Percentiles rank a stretch among this genome's conserved stretches.
phyloP scores from a whole-genome alignment of 768 basidiomycete species.

The Mrakia blollopis region DNA sequence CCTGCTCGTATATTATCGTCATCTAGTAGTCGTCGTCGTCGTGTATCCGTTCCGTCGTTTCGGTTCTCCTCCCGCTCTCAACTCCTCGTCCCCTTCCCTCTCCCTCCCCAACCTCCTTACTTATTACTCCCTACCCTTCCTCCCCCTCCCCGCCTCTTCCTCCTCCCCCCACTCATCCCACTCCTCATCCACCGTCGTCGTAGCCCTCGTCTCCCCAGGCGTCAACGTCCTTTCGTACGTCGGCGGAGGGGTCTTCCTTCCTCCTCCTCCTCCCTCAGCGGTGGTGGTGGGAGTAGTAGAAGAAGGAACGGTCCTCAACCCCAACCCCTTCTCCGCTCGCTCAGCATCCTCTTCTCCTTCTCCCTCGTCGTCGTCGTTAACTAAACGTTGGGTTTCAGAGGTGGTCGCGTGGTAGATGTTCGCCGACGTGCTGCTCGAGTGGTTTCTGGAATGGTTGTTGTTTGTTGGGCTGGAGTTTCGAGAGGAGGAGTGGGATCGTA shows the following conservation, averaged over 20 bases:
- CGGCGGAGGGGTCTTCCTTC: conserved; percentile 1
- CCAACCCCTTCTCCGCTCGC: conserved; percentile 16
- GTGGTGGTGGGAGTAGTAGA: not conserved
- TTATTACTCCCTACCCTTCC: too few relatives aligned
- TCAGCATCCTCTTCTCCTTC: conserved; percentile 1
- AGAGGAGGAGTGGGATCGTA: conserved; percentile 1
- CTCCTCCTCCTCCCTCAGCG: not conserved
- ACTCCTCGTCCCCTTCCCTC: too few relatives aligned
- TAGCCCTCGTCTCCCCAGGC: not conserved
- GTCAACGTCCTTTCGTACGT: conserved; percentile 2
- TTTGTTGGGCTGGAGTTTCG: not conserved
- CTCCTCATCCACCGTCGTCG: not conserved
- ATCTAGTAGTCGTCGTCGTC: too few relatives aligned
- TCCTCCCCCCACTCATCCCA: conserved; percentile 17
- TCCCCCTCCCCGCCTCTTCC: not conserved
- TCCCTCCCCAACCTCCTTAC: too few relatives aligned
- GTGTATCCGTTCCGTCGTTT: too few relatives aligned
- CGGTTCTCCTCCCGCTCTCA: too few relatives aligned
- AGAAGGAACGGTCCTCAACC: not conserved
- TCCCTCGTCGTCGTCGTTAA: not conserved
- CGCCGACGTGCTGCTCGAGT: not conserved
- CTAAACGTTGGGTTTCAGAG: not conserved
- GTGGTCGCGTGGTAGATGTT: conserved; percentile 10
- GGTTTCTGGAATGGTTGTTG: not conserved
- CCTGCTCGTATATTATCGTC: too few relatives aligned